Conservation (phyloP, 805 yeast species). For the Wickerhamiella siamensis region DNA sequence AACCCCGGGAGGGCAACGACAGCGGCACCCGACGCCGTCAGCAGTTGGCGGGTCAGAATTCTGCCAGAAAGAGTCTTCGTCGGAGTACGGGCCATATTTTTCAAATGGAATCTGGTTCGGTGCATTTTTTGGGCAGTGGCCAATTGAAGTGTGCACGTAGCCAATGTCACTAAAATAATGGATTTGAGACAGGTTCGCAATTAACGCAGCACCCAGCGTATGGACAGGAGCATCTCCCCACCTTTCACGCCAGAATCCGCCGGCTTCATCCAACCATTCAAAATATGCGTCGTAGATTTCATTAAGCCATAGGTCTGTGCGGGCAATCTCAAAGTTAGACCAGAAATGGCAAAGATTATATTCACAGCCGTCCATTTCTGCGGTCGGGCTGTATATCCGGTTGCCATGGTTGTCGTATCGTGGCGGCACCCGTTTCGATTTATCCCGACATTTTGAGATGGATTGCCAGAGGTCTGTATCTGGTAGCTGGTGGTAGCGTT, state of each 20-base stretch:
- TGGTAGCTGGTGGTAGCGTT: constrained; percentile 32
- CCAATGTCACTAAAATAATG: constrained; percentile 93
- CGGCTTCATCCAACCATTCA: constrained; percentile 48
- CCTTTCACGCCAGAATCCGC: constrained; percentile 81
- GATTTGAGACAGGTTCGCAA: constrained; percentile 50
- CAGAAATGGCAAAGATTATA: constrained; percentile 80
- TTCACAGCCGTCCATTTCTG: constrained; percentile 45
- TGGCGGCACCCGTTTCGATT: background rate
- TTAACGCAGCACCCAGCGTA: constrained; percentile 69
- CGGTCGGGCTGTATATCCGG: constrained; percentile 2
- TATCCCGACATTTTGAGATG: constrained; percentile 21
- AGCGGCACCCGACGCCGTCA: constrained; percentile 69
- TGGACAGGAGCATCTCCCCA: constrained; percentile 99
- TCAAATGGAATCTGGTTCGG: constrained; percentile 32
- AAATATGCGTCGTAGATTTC: constrained; percentile 54
- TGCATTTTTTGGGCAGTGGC: constrained; percentile 70
- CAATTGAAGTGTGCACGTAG: constrained; percentile 45
- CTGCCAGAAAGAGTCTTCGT: constrained; percentile 28
- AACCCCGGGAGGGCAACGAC: constrained; percentile 40
- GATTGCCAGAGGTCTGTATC: constrained; percentile 13
- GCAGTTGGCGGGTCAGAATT: constrained; percentile 26
- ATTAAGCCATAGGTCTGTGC: constrained; percentile 58
- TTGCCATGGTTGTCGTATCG: background rate
- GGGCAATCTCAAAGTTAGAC: constrained; percentile 88
- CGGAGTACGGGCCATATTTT: constrained; percentile 26